A percentile compares a stretch with the other conserved stretches of the same genome.
These are phyloP conservation scores for Picea sitchensis DNA, from an alignment of 75 land plant species.

Conservation along the genomic window DNA sequence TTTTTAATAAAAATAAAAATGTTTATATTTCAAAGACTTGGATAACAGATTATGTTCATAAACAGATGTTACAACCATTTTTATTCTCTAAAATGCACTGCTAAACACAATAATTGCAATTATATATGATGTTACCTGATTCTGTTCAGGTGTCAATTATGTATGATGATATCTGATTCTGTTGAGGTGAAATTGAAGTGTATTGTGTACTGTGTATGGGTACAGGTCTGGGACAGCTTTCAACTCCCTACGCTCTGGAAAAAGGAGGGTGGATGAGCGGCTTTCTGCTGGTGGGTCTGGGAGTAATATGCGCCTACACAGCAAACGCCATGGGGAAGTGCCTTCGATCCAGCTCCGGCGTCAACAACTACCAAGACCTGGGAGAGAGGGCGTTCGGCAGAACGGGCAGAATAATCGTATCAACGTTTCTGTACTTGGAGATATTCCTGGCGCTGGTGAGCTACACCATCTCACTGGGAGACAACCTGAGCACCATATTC, in stretches of 20 bases:
- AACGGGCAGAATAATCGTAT: slow-evolving; percentile 38
- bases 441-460: slow-evolving; percentile 64
- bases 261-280: slow-evolving; percentile 68
- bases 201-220: neutral
- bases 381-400: slow-evolving; percentile 53
- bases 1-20: too few species aligned
- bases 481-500: slow-evolving; percentile 55
- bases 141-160: neutral
- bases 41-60: neutral
- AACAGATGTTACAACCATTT: neutral
- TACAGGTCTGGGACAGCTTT: slow-evolving; percentile 77
- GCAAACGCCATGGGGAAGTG: slow-evolving; percentile 57
- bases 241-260: slow-evolving; percentile 74
- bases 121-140: too few species aligned
- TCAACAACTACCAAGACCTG: slow-evolving; percentile 49
- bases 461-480: slow-evolving; percentile 74
- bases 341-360: slow-evolving; percentile 28
- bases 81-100: neutral
- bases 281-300: slow-evolving; percentile 49
- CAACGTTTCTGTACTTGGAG: slow-evolving; percentile 61
- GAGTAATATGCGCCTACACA: slow-evolving; percentile 42
- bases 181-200: too few species aligned
- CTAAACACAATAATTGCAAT: neutral
- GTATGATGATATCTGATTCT: neutral
- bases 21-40: too few species aligned